phyloP scores from a whole-genome alignment of 257 asterid genomes.

The Craterostigma plantagineum region DNA sequence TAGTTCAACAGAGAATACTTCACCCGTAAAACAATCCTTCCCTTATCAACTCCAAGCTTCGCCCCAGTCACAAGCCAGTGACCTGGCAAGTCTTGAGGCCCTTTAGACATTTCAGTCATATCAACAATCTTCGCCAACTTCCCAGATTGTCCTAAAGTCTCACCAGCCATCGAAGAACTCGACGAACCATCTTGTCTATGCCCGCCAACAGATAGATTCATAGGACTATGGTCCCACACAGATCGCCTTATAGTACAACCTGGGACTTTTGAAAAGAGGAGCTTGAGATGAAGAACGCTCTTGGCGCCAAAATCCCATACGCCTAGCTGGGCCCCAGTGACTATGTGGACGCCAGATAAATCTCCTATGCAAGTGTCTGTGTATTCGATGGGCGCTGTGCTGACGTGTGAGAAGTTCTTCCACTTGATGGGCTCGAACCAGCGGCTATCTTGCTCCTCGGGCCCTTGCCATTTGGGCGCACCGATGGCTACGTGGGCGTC shows the following conservation, averaged over 20 bases:
- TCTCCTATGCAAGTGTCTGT: conserved; percentile 84
- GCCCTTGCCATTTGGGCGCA: conserved; percentile 96
- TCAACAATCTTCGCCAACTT: conserved; percentile 82
- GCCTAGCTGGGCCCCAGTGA: conserved; percentile 94
- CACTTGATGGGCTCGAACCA: conserved; percentile 99
- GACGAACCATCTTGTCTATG: conserved; percentile 53
- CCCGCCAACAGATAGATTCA: conserved; percentile 26
- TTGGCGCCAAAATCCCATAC: conserved; percentile 93
- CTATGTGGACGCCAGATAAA: conserved; percentile 86
- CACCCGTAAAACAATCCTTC: conserved; percentile 60
- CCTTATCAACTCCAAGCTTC: conserved; percentile 98
- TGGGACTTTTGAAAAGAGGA: conserved; percentile 85
- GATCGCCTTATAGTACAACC: conserved; percentile 97
- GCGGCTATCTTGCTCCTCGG: conserved; percentile 97
- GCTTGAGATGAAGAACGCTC: conserved; percentile 78
- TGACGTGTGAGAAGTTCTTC: conserved; percentile 90
- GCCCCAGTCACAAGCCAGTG: conserved; percentile 99
- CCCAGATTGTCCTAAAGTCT: conserved; percentile 49
- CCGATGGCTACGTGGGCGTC: conserved; percentile 91
- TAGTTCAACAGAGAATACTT: conserved; percentile 88
- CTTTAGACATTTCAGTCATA: conserved; percentile 88
- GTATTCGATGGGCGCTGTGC: conserved; percentile 91
- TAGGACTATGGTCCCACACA: conserved; percentile 94
- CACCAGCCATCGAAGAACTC: conserved; percentile 34
- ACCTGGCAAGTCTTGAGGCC: conserved; percentile 93